Conservation (phyloP, 768 basidiomycete species). For the Cyclocybe cylindracea region DNA sequence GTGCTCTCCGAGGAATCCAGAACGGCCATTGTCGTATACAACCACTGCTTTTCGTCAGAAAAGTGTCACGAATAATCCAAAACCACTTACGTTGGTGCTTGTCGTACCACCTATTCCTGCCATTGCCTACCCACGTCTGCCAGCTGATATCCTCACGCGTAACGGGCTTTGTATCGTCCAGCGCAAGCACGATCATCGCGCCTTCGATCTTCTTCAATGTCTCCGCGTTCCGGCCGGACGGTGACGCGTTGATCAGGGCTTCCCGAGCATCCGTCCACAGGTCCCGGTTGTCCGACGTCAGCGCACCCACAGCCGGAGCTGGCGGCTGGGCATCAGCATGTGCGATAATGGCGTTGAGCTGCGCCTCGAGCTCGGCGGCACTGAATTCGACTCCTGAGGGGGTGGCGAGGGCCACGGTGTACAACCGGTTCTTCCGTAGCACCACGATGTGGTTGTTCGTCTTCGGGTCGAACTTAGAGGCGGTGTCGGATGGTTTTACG, state of each 20-base stretch:
- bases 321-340: conserved; percentile 50
- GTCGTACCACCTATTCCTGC: conserved; percentile 91
- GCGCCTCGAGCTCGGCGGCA: conserved; percentile 82
- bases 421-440: conserved; percentile 90
- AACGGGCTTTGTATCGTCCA: conserved; percentile 83
- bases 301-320: conserved; percentile 66
- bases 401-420: conserved; percentile 71
- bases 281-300: conserved; percentile 90
- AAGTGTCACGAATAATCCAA: not conserved
- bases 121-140: conserved; percentile 87
- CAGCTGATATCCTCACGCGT: conserved; percentile 83
- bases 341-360: conserved; percentile 69
- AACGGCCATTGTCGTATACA: conserved; percentile 93
- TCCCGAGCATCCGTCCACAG: conserved; percentile 78
- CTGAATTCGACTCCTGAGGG: conserved; percentile 69
- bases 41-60: conserved; percentile 56
- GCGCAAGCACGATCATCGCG: conserved; percentile 82
- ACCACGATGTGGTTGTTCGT: conserved; percentile 88
- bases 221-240: conserved; percentile 54
- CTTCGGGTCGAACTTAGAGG: conserved; percentile 73
- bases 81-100: conserved; percentile 85
- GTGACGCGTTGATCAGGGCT: conserved; percentile 64
- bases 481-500: conserved; percentile 78
- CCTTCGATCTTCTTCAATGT: conserved; percentile 83
- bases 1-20: conserved; percentile 89